Evolutionary conservation across 164 flowering plant genomes (phyloP).

Genomic region (Vitis rupestris): DNA sequence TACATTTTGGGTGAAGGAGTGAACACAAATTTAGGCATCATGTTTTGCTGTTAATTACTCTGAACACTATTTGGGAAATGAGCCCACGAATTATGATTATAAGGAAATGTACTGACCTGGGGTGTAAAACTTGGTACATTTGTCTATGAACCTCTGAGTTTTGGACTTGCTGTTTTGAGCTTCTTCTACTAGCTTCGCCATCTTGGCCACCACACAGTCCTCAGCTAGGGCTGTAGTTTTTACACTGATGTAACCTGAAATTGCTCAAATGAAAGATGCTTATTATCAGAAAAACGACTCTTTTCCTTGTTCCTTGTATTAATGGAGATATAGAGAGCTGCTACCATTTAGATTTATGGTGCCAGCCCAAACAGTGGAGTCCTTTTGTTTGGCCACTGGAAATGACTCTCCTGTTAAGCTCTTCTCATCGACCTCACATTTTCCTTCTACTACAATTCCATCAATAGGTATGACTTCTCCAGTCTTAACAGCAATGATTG

Average conservation of each 20-base stretch:
- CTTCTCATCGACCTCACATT: slow-evolving; percentile 86
- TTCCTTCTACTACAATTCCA: slow-evolving; percentile 78
- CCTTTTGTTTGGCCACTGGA: slow-evolving; percentile 71
- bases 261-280: not conserved
- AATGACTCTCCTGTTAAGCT: slow-evolving; percentile 81
- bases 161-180: slow-evolving; percentile 76
- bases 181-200: slow-evolving; percentile 94
- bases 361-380: slow-evolving; percentile 84
- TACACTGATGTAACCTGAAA: slow-evolving; percentile 71
- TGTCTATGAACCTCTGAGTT: slow-evolving; percentile 75
- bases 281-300: not conserved
- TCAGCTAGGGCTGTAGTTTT: slow-evolving; percentile 76
- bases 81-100: too few relatives aligned
- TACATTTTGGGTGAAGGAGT: too few relatives aligned
- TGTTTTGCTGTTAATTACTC: too few relatives aligned
- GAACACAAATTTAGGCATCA: too few relatives aligned
- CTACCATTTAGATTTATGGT: slow-evolving; percentile 88
- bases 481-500: slow-evolving; percentile 76
- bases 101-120: slow-evolving; percentile 50
- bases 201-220: slow-evolving; percentile 82
- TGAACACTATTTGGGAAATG: too few relatives aligned
- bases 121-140: slow-evolving; percentile 73
- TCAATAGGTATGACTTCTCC: slow-evolving; percentile 87
- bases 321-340: not conserved
- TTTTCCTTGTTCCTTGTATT: too few relatives aligned